Conservation (phyloP, 805 yeast genomes). For the Cyberlindnera galapagoensis region DNA sequence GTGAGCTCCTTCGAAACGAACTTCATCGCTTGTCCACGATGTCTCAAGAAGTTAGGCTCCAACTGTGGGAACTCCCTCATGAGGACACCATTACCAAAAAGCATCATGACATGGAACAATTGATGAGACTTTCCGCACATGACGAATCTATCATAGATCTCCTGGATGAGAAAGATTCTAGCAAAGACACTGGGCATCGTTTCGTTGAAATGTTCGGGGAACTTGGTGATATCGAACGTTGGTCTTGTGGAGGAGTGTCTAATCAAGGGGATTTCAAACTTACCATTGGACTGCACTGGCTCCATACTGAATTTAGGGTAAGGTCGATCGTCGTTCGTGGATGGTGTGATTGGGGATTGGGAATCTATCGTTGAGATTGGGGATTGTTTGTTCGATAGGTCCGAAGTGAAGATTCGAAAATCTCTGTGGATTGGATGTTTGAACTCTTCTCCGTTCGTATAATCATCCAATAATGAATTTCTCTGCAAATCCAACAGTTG, state of each 20-base stretch:
- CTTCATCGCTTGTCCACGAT: constrained; percentile 15
- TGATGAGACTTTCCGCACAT: neutral
- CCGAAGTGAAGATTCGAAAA: no score
- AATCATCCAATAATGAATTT: no score
- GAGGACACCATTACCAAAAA: constrained; percentile 14
- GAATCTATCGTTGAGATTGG: no score
- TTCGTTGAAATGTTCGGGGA: constrained; percentile 16
- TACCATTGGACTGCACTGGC: constrained; percentile 1
- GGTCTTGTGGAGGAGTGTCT: constrained; percentile 11
- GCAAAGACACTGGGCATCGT: constrained; percentile 11
- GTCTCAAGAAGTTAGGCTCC: constrained; percentile 6
- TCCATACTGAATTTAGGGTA: no score
- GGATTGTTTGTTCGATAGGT: no score
- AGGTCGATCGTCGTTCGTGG: no score
- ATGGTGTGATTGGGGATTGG: no score
- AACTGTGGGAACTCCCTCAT: constrained; percentile 4
- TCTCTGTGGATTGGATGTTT: no score
- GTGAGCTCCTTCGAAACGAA: constrained; percentile 5
- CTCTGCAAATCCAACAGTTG: no score
- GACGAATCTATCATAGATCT: constrained; percentile 3
- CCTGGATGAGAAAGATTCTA: constrained; percentile 11
- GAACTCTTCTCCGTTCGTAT: no score
- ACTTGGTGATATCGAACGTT: constrained; percentile 3
- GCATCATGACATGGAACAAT: constrained; percentile 11
- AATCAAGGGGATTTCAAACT: constrained; percentile 6